Conservation (phyloP, 148 eudicot genomes). For the Selenicereus undatus region DNA sequence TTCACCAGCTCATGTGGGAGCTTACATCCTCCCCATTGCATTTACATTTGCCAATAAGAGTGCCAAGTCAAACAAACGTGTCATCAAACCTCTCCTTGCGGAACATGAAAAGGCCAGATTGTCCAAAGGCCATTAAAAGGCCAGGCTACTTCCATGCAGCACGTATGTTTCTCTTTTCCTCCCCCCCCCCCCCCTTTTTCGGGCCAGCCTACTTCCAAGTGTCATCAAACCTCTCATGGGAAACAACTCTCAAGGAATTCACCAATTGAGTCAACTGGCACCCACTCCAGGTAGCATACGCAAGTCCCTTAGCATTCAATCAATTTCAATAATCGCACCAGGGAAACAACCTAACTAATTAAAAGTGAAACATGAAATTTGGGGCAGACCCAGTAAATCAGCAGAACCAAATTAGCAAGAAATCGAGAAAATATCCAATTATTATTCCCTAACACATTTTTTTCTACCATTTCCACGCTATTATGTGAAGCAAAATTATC, state of each 20-base stretch:
- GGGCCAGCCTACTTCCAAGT: too few relatives aligned
- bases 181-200: too few relatives aligned
- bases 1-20: background rate
- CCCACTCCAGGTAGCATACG: background rate
- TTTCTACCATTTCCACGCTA: background rate
- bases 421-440: background rate
- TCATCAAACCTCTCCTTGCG: background rate
- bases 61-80: background rate
- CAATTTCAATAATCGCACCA: background rate
- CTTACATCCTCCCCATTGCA: background rate
- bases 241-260: too few relatives aligned
- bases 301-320: background rate
- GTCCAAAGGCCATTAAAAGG: background rate
- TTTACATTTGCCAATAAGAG: background rate
- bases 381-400: background rate
- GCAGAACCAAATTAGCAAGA: background rate
- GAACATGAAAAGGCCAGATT: background rate
- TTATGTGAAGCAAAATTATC: too few relatives aligned
- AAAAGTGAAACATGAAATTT: background rate
- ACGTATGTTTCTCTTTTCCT: too few relatives aligned
- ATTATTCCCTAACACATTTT: background rate
- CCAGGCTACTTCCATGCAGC: too few relatives aligned
- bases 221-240: too few relatives aligned
- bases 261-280: too few relatives aligned
- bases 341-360: background rate